Evolutionary conservation across 1,284 basidiomycete species (phyloP), one percentile per base, ranked within the genome.

Genomic region (Austroboletus olivaceoglutinosus): DNA sequence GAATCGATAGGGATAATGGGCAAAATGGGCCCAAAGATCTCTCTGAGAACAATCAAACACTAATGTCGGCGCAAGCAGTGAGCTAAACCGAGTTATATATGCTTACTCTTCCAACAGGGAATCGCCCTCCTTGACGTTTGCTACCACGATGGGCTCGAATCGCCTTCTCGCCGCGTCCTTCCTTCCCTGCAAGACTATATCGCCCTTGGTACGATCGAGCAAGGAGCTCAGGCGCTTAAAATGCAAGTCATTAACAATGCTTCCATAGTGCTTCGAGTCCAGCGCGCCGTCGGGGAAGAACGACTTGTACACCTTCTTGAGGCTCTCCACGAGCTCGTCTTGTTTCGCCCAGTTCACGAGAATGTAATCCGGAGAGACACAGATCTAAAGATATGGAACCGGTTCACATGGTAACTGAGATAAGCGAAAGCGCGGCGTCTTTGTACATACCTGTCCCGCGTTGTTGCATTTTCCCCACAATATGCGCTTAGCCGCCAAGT

Each of bases 11-110:
- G 73, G 5, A 89, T 63, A 45, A 91, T 76, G 5, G 85, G 78
- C 3, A 90, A 64, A 19, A 89, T 65, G 1, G 87, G 86, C 0
- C 85, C 88, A 63, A 90, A 87, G 13, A 85, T 70, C 64, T 88
- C 85, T 44, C 80, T 82, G 54, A 10, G 11, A 11, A 37, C 5
- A 21, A 38, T n/a, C 2, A 19, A 34, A 25, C 11, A 16, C 34
- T 16, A 15, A 16, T 4, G 10, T 57, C 16, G 48, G 34, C 21
- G 16, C 13, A 23, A 1, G 7, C 16, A 29, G 18, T 31, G 9
- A 29, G 21, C 19, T 3, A 31, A 34, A 4, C 11, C 15, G 34
- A 34, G 27, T 12, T 34, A 40, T 7, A 7, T 27, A 36, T 12
- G 30, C 65, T 31, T 23, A 66, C 64, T 66, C 64, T 52, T 65